Evolutionary conservation across 2,329 filamentous ascomycete species (phyloP).

Genomic region (Lachnum nothofagi): DNA sequence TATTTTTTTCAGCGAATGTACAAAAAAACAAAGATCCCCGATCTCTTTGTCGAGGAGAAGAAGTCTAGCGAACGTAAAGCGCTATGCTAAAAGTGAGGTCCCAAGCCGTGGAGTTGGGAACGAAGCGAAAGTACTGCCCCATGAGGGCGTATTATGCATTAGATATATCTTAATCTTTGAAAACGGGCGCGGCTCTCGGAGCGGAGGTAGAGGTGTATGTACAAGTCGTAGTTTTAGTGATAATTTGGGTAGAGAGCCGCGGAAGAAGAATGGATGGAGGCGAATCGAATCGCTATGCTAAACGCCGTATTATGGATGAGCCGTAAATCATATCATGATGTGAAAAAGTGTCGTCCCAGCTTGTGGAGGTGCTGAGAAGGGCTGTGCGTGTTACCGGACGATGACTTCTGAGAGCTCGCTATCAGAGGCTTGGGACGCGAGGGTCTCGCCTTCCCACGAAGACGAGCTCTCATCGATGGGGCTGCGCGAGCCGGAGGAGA

Average conservation of each 20-base stretch:
- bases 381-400: too few species aligned
- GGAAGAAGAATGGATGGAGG: constrained; percentile 19
- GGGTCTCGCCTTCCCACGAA: constrained; percentile 53
- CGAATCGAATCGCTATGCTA: constrained; percentile 26
- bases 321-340: constrained; percentile 29
- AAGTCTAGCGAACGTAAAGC: too few species aligned
- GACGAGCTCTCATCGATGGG: constrained; percentile 51
- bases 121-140: constrained; percentile 8
- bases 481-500: constrained; percentile 33
- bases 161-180: neutral
- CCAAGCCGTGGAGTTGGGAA: neutral
- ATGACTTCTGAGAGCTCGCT: constrained; percentile 31
- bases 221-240: constrained; percentile 22
- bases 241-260: constrained; percentile 12
- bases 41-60: too few species aligned
- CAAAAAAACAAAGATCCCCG: too few species aligned
- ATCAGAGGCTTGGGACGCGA: constrained; percentile 35
- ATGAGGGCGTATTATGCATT: neutral
- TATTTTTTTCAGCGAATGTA: constrained; percentile 20
- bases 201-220: constrained; percentile 18
- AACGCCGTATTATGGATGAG: constrained; percentile 30
- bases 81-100: constrained; percentile 3
- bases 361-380: too few species aligned
- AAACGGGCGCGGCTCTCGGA: neutral
- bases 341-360: too few species aligned